These are phyloP conservation scores for Epichloe brachyelytri DNA, from an alignment of 2,329 filamentous ascomycete species.

Conservation along the genomic window DNA sequence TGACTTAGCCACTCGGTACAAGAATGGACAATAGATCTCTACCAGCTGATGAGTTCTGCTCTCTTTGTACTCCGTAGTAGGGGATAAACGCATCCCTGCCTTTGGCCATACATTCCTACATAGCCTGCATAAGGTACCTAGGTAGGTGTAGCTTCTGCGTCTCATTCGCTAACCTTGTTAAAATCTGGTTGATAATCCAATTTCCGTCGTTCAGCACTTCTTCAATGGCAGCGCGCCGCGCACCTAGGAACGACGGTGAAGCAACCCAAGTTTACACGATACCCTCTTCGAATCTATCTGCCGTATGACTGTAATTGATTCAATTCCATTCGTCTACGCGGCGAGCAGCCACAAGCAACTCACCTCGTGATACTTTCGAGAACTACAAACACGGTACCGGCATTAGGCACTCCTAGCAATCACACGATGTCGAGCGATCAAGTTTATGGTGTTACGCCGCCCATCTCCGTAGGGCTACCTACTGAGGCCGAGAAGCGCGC, in stretches of 20 bases:
- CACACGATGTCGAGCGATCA: constrained; percentile 25
- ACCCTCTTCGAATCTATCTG: background rate
- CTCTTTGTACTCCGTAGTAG: background rate
- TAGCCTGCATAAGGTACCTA: background rate
- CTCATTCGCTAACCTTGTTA: background rate
- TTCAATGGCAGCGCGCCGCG: background rate
- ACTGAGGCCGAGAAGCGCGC: constrained; percentile 63
- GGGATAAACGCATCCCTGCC: background rate
- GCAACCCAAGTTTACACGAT: background rate
- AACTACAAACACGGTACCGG: background rate
- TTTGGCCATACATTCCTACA: too few relatives aligned
- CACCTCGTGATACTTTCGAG: background rate
- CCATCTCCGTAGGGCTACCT: constrained; percentile 67
- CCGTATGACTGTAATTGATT: background rate
- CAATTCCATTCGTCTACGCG: background rate
- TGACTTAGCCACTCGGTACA: background rate
- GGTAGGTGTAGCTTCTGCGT: background rate
- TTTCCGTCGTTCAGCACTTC: background rate
- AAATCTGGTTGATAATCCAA: background rate
- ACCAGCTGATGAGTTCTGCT: background rate
- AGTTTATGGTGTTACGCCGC: constrained; percentile 59
- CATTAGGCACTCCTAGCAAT: background rate
- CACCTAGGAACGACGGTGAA: background rate
- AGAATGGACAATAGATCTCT: background rate
- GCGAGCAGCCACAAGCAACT: background rate